Evolutionary conservation across 495 filamentous ascomycete genomes (phyloP).

Genomic region (Pyronema omphalodes): DNA sequence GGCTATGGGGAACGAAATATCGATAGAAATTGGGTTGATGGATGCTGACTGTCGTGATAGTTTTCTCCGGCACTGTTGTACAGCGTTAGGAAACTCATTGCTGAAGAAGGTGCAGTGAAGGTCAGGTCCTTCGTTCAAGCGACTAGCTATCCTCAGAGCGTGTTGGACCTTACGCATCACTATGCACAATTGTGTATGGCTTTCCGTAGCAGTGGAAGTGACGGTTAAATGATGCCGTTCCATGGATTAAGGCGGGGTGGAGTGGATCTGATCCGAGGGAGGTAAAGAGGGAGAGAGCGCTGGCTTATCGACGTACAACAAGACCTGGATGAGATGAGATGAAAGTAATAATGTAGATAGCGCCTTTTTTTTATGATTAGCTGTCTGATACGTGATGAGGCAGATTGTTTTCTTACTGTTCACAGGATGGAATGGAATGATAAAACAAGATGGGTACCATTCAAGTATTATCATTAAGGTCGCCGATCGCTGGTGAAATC

Average conservation of each 20-base stretch:
- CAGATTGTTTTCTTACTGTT: no score
- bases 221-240: conserved; percentile 36
- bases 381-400: no score
- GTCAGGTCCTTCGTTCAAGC: conserved; percentile 92
- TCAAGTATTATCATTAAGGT: no score
- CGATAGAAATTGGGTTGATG: neutral
- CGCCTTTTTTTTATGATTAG: no score
- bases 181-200: conserved; percentile 87
- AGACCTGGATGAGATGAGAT: no score
- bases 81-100: conserved; percentile 77
- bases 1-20: neutral
- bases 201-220: conserved; percentile 85
- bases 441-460: no score
- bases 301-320: no score
- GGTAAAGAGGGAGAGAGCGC: no score
- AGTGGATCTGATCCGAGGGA: no score
- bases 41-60: conserved; percentile 29
- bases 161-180: conserved; percentile 87
- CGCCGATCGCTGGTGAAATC: no score
- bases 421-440: no score
- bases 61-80: conserved; percentile 81
- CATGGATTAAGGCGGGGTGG: neutral
- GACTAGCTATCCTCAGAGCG: conserved; percentile 76
- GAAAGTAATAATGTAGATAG: no score
- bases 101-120: conserved; percentile 94